These are phyloP conservation scores for Mycosarcoma mackinlayi DNA, from an alignment of 1,284 basidiomycete species.

Conservation along the genomic window DNA sequence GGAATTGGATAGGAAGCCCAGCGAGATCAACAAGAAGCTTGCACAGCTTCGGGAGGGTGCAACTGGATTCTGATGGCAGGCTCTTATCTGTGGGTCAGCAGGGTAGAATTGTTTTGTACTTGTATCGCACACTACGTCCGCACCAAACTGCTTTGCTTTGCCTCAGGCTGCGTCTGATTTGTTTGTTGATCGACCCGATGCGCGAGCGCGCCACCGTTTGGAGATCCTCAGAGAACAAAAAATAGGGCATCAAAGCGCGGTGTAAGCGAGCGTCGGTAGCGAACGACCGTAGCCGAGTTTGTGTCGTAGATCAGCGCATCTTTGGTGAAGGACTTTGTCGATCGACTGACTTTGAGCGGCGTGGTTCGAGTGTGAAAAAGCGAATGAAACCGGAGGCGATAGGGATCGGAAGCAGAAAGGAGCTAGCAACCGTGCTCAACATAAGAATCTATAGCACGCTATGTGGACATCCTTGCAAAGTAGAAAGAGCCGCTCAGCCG, in stretches of 20 bases:
- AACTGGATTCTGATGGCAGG: constrained; percentile 41
- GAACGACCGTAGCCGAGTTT: background rate
- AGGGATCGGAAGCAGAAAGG: too few relatives aligned
- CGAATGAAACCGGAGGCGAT: too few relatives aligned
- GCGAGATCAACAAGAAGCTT: constrained; percentile 66
- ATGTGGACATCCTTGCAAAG: too few relatives aligned
- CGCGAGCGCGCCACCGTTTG: constrained; percentile 2
- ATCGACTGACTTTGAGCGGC: background rate
- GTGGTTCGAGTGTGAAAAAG: background rate
- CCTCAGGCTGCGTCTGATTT: too few relatives aligned
- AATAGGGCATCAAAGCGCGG: background rate
- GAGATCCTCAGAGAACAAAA: background rate
- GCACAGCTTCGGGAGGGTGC: constrained; percentile 58
- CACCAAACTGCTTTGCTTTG: too few relatives aligned
- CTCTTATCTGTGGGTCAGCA: background rate
- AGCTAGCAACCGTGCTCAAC: too few relatives aligned
- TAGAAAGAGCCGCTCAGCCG: too few relatives aligned
- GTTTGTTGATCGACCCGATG: background rate
- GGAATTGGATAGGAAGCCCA: constrained; percentile 62
- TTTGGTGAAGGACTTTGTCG: background rate
- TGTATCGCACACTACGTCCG: constrained; percentile 1
- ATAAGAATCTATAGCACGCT: too few relatives aligned
- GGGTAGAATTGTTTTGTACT: constrained; percentile 8
- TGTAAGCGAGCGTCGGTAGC: background rate
- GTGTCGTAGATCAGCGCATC: background rate